phyloP scores from a whole-genome alignment of 345 rosid genomes.

The Citrus glauca region DNA sequence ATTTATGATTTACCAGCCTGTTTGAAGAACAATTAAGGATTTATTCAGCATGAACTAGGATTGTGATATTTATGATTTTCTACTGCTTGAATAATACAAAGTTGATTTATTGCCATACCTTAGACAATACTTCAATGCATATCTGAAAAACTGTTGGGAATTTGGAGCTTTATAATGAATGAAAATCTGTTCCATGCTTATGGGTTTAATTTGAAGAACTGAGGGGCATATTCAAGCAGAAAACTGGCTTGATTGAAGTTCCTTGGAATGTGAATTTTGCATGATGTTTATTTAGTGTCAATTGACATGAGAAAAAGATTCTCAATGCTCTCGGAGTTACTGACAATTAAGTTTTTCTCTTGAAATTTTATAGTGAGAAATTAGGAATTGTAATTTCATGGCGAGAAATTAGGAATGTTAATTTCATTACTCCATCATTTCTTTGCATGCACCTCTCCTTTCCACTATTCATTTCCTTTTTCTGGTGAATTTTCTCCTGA shows the following conservation, averaged over 20 bases:
- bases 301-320: not conserved
- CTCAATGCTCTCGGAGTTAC: not conserved
- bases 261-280: not conserved
- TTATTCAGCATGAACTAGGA: not conserved
- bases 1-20: not conserved
- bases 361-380: not conserved
- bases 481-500: not conserved
- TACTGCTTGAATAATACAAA: not conserved
- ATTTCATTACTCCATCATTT: not conserved
- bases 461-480: not conserved
- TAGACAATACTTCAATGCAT: not conserved
- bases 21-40: not conserved
- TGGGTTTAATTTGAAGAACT: not conserved
- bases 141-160: not conserved
- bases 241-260: not conserved
- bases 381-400: not conserved
- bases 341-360: not conserved
- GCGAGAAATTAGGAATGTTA: not conserved
- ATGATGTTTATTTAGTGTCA: not conserved
- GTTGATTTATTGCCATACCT: not conserved
- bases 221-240: not conserved
- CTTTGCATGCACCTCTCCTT: not conserved
- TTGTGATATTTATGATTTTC: not conserved
- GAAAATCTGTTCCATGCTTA: not conserved
- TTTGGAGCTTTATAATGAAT: not conserved